phyloP scores from a whole-genome alignment of 129 eudicot species.

The Arctium lappa region DNA sequence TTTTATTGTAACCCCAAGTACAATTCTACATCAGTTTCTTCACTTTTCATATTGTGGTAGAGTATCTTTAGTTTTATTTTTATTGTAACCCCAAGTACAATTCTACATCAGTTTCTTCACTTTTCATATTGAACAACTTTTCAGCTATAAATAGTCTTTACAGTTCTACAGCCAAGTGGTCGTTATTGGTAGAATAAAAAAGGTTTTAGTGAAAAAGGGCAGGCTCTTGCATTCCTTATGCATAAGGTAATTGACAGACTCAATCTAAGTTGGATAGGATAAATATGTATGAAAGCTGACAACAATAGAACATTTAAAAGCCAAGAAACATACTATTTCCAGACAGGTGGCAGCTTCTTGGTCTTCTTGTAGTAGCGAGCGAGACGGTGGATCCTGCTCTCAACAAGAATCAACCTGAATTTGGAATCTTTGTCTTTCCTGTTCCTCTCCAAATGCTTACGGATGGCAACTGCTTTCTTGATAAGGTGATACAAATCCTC shows the following conservation, averaged over 20 bases:
- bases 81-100: neutral
- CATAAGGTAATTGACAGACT: neutral
- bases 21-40: neutral
- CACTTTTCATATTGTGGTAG: too few relatives aligned
- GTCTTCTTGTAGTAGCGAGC: conserved; percentile 79
- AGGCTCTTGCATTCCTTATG: neutral
- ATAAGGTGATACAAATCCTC: conserved; percentile 67
- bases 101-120: neutral
- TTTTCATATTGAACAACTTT: neutral
- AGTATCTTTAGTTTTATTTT: neutral
- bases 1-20: neutral
- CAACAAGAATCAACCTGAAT: conserved; percentile 66
- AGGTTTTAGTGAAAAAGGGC: neutral
- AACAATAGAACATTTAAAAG: neutral
- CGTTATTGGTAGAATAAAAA: neutral
- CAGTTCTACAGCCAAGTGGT: neutral
- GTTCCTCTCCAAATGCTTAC: conserved; percentile 74
- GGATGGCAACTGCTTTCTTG: conserved; percentile 62
- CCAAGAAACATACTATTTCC: conserved; percentile 51
- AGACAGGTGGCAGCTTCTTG: conserved; percentile 72
- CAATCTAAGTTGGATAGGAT: neutral
- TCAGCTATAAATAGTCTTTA: neutral
- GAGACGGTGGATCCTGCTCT: conserved; percentile 70
- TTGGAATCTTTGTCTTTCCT: conserved; percentile 70
- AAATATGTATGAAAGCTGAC: neutral